Evolutionary conservation across 177 flowering plant species (phyloP), one percentile per base, ranked within the genome.

Genomic region (Vitis hybrid): DNA sequence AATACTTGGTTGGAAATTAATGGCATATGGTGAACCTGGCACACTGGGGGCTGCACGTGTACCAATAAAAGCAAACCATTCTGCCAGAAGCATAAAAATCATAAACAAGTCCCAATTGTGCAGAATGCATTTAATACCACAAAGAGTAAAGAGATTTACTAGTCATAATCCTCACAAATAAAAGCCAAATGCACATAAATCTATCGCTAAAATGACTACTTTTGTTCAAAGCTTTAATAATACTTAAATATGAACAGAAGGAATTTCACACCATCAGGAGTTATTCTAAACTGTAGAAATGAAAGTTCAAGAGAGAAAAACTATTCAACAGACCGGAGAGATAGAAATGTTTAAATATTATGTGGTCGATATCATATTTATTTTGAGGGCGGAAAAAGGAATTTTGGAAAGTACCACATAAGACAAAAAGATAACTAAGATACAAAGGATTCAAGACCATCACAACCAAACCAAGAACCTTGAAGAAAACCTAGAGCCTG

Each of bases 1-100:
- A 61, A 79, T 78, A 76, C 17, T 85, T 65, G 93, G 67, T 47
- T 57, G 77, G 74, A 94, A 94, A 72, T 73, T 85, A 50, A 96
- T 96, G 55, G 90, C 86, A 81, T 85, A 96, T 51, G 99, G 97
- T 73, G 99, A 94, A 73, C 99, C 99, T 15, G 96, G 98, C 10
- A 80, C 59, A 62, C 66, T 79, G 47, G 58, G 83, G 28, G 24
- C 81, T 17, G 94, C 98, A 77, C 59, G 84, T 57, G 72, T 77
- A 53, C 99, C 99, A 66, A 96, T 78, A 87, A 96, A 96, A 64
- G 89, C 86, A 75, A 81, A 90, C 97, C 93, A 94, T n/a, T 88
- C 99, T 96, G 88, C 81, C 76, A 81, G 76, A 69, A 60, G 1
- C 65, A 64, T 8, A 53, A 9, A 38, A 5, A 31, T 24, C 19